Percentiles rank a stretch among this genome's conserved stretches.
Evolutionary conservation across 768 basidiomycete genomes (phyloP).

Genomic region (Rhodotorula paludigena): DNA sequence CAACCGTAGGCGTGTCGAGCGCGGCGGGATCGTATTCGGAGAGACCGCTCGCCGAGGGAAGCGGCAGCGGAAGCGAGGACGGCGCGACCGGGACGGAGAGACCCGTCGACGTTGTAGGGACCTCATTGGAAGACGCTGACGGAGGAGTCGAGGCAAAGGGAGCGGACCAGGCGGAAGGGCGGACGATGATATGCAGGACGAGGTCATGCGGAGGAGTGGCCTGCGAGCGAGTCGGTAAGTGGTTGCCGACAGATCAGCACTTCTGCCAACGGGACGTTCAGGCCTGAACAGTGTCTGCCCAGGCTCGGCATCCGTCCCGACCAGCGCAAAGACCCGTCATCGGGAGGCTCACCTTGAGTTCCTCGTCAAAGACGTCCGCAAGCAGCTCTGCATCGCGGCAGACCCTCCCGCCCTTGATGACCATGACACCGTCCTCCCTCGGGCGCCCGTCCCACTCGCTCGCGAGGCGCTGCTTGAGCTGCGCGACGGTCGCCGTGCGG

Average conservation of each 20-base stretch:
- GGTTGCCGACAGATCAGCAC: too few species aligned
- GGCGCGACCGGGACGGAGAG: too few species aligned
- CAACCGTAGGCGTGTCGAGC: too few species aligned
- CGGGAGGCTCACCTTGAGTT: too few species aligned
- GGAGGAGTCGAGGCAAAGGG: constrained; percentile 4
- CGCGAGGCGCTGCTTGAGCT: constrained; percentile 13
- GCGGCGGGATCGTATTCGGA: too few species aligned
- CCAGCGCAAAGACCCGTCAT: too few species aligned
- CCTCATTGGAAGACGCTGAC: not conserved
- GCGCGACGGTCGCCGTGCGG: not conserved
- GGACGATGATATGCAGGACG: constrained; percentile 22
- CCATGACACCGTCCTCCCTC: not conserved
- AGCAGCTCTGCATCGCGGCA: constrained; percentile 15
- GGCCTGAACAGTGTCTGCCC: too few species aligned
- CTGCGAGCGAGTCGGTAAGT: not conserved
- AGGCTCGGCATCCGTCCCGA: too few species aligned
- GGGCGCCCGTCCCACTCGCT: constrained; percentile 22
- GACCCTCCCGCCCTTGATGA: constrained; percentile 19
- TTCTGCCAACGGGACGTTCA: too few species aligned
- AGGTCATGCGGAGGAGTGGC: not conserved
- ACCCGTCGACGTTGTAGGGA: too few species aligned
- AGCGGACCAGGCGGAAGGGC: constrained; percentile 16
- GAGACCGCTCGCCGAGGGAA: too few species aligned
- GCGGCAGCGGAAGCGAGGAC: too few species aligned
- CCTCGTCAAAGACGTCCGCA: not conserved